Conservation (phyloP, 495 filamentous ascomycete genomes). For the Podospora pseudocomata region DNA sequence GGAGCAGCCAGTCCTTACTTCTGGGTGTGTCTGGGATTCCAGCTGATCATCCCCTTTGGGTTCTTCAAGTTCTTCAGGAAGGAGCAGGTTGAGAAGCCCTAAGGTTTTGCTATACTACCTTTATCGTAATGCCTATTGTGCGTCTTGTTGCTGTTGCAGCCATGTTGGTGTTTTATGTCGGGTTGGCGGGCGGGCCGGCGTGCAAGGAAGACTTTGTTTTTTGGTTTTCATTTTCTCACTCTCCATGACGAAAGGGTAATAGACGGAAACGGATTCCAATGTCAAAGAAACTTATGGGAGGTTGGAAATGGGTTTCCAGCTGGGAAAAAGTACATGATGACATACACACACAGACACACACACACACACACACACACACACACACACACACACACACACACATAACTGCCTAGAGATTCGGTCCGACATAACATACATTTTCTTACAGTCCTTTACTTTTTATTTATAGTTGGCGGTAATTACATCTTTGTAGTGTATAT, state of each 20-base stretch:
- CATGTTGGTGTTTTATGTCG: not conserved
- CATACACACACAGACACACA: not conserved
- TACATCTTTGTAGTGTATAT: not conserved
- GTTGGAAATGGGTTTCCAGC: not conserved
- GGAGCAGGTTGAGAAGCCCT: slow-evolving; percentile 68
- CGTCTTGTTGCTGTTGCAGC: not conserved
- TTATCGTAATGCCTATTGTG: not conserved
- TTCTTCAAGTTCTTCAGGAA: slow-evolving; percentile 69
- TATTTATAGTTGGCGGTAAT: not conserved
- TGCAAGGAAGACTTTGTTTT: not conserved
- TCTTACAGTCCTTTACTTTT: not conserved
- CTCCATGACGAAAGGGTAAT: not conserved
- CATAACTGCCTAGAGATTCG: not conserved
- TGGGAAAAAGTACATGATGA: not conserved
- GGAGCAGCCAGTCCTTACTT: slow-evolving; percentile 59
- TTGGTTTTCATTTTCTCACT: not conserved
- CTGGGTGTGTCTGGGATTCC: slow-evolving; percentile 61
- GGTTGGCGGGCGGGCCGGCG: not conserved
- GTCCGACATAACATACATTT: not conserved
- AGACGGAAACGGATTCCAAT: not conserved
- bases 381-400: too few relatives aligned
- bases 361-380: too few relatives aligned
- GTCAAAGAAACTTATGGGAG: not conserved
- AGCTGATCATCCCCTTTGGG: slow-evolving; percentile 61
- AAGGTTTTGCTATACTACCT: not conserved